Base-by-base conservation (phyloP, 2,329 filamentous ascomycete genomes). In the Fusarium coffeatum region DNA sequence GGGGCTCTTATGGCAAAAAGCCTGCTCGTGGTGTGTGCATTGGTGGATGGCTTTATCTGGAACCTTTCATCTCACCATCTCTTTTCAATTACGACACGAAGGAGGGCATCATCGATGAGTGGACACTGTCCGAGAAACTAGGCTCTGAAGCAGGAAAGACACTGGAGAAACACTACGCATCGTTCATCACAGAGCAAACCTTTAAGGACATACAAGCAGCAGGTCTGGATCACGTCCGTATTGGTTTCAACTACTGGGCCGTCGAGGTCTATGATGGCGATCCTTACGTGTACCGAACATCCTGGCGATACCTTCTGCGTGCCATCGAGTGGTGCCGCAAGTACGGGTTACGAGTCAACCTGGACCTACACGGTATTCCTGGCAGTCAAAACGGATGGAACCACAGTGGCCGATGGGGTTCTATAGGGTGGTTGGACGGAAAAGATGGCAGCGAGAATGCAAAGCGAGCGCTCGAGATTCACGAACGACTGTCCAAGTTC, bases 351-450 rank as follows among this genome's bases (percentile, higher is more conserved):
- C 91, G 96, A 3, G 89, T 99, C 42, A 98, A 98, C 68, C 88
- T 99, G 6, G 96, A 99, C 78, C 83, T 98, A 7, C 96, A 99
- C 81, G 94, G 87, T n/a, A 84, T 96, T 0, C 95, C 95, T 0
- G 96, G 96, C 0, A 95, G 92, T 65, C 96, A 98, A 77, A 99
- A 99, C 76, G 96, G 96, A 3, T 98, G 95, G 95, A 98, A 98
- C 75, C 96, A 99, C 80, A 97, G 93, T 72, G 96, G 96, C 0
- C 89, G 90, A 12, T 90, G 92, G 78, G 95, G 96, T 2, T 66
- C 81, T 2, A 95, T 98, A 68, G 86, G 89, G 27, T 99, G 96
- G 96, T 83, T 98, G 41, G 96, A 96, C 74, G 96, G 96, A n/a
- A 91, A 93, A 0, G 85, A 97, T 76, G 95, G 96, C 13, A 84